Evolutionary conservation across 116 monocot genomes (phyloP), one percentile per base, ranked within the genome.

Genomic region (Zostera marina): DNA sequence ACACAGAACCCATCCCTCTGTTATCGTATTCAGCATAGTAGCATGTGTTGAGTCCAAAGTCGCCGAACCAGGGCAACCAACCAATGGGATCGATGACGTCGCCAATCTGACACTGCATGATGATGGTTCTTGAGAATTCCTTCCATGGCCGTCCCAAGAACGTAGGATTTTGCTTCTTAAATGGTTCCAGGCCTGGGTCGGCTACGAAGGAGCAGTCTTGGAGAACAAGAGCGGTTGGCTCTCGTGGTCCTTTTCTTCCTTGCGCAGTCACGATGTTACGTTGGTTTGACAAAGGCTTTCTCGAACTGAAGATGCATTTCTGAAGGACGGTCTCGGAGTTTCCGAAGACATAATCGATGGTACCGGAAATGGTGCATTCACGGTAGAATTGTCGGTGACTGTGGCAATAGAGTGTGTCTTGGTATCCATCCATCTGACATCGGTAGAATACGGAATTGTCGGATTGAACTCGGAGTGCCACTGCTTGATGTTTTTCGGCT

Each of bases 131-230:
- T 0, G 92, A 92, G 76, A 70, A 87, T 54, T 63, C 67, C 79
- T 87, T 92, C 92, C 92, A 92, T 3, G 92, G 92, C 32, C 92
- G 68, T n/a, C 83, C 92, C 5, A 92, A 72, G 68, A 74, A 92
- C 3, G 76, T 66, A 9, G 54, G 70, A 14, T 70, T 45, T 68
- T 60, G 61, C 13, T 14, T 11, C 9, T 48, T 7, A 19, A 56
- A 8, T 0, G 76, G 63, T 41, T 12, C 20, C 56, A 61, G 66
- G 1, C 17, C 62, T 3, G 74, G 62, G 67, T 87, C 87, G 11
- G 87, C 87, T 9, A 59, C 17, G 65, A 92, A 61, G 20, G 78
- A 83, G 83, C 92, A 92, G 70, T 81, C 83, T 24, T 81, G 87
- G 51, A 92, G 58, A 44, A 92, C 45, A 47, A 70, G 70, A 11